Evolutionary conservation across 768 basidiomycete genomes (phyloP), one percentile per base, ranked within the genome.

Genomic region (Leccinum subgranulosum): DNA sequence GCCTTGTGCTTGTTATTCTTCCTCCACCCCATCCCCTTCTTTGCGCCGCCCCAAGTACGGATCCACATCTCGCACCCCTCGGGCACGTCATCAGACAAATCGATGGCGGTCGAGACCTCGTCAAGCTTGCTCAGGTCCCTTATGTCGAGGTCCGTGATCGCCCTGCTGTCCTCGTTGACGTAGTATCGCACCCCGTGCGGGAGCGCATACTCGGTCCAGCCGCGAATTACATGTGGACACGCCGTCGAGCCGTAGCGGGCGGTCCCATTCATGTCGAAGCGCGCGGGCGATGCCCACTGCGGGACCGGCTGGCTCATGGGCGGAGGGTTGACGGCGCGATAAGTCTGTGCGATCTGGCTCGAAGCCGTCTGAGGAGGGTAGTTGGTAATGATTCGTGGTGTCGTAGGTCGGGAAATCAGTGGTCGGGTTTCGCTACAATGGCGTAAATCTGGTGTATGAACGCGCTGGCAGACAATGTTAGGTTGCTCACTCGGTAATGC

Each of bases 141-240:
- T 49, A 92, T 71, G 62, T 90, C 84, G 46, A 86, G 73, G 65
- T 92, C 91, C 17, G 88, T 88, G n/a, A 83, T 84, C 53, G 85
- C 76, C 45, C 79, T 82, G 36, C 79, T 71, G 12, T 78, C 81
- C 4, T 82, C 80, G 65, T 90, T 87, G 46, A 82, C 79, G 64
- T 85, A 93, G 72, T 93, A 93, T 34, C 81, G 74, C 4, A 80
- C 73, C 10, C 82, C 83, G 63, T 91, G 88, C 1, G 91, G 90
- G n/a, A 93, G 81, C 21, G 81, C 76, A 66, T 88, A 84, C 65
- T 87, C 88, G 49, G 82, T 76, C 90, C 90, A 92, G 4, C 91
- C 91, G 19, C 85, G 79, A 17, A 15, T 39, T 28, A 56, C 49
- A 33, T 70, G 65, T 0, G 66, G 70, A 0, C 61, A 60, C 0